phyloP scores from a whole-genome alignment of 257 asterid genomes.

The Solanum acaule region DNA sequence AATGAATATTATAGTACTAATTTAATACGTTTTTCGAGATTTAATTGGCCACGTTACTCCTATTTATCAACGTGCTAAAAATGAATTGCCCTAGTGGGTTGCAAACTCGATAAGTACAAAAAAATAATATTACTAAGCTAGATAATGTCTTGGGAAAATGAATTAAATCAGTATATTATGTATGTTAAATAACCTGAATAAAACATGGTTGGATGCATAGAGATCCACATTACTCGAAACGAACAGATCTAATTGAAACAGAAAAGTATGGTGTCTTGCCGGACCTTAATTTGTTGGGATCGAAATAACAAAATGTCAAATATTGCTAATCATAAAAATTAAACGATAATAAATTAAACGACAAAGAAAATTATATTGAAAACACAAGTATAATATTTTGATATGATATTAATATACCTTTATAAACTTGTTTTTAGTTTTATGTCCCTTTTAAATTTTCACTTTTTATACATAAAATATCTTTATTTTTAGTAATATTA shows the following conservation, averaged over 20 bases:
- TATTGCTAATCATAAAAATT: background rate
- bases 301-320: background rate
- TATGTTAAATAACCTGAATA: background rate
- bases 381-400: background rate
- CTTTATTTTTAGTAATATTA: background rate
- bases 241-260: background rate
- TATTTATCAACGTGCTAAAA: background rate
- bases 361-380: background rate
- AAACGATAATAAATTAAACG: background rate
- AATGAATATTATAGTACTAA: background rate
- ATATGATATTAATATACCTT: background rate
- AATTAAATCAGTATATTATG: background rate
- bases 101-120: background rate
- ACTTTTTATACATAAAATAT: background rate
- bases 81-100: background rate
- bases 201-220: background rate
- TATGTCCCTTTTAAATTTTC: background rate
- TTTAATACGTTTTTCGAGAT: background rate
- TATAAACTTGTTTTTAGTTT: background rate
- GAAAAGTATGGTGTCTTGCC: background rate
- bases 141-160: background rate
- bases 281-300: background rate
- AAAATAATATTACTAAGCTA: background rate
- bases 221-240: background rate
- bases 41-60: background rate